A percentile compares a stretch with the other conserved stretches of the same genome.
These are phyloP conservation scores for Bryoglossum gracile DNA, from an alignment of 495 filamentous ascomycete genomes.

Conservation along the genomic window DNA sequence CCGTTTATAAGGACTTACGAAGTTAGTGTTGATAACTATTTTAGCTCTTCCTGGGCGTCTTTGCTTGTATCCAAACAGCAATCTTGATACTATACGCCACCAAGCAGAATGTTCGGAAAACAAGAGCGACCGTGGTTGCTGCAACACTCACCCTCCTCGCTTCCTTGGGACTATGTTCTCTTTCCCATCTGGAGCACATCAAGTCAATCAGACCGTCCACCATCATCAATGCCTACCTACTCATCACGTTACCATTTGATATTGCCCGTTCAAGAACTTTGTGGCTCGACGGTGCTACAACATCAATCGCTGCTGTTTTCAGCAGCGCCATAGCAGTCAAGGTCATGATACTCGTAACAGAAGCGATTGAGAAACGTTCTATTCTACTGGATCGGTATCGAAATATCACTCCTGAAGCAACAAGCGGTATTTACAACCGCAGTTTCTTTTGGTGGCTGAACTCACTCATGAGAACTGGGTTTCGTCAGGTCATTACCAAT, in stretches of 20 bases:
- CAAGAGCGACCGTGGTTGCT: conserved; percentile 11
- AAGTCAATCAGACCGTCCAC: conserved; percentile 33
- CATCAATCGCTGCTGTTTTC: conserved; percentile 31
- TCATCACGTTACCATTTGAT: conserved; percentile 36
- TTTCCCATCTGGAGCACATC: conserved; percentile 29
- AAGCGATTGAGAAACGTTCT: conserved; percentile 45
- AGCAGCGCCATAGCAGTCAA: conserved; percentile 41
- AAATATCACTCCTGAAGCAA: conserved; percentile 48
- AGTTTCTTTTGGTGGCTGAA: conserved; percentile 57
- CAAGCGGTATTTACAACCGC: conserved; percentile 48
- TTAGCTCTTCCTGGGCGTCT: conserved; percentile 17
- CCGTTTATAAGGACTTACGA: no score
- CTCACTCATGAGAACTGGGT: conserved; percentile 37
- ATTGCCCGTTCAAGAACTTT: conserved; percentile 32
- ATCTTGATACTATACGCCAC: conserved; percentile 9
- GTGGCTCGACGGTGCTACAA: conserved; percentile 26
- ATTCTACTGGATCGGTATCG: conserved; percentile 37
- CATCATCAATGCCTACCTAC: conserved; percentile 35
- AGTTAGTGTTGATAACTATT: no score
- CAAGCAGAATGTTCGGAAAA: conserved; percentile 1
- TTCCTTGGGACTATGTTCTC: conserved; percentile 13
- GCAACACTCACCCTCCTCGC: conserved; percentile 11
- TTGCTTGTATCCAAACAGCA: conserved; percentile 12
- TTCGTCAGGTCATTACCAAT: conserved; percentile 22
- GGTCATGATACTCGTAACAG: conserved; percentile 39